These are phyloP conservation scores for Geotrichum phurueaensis DNA, from an alignment of 1,139 yeast genomes.

Conservation along the genomic window DNA sequence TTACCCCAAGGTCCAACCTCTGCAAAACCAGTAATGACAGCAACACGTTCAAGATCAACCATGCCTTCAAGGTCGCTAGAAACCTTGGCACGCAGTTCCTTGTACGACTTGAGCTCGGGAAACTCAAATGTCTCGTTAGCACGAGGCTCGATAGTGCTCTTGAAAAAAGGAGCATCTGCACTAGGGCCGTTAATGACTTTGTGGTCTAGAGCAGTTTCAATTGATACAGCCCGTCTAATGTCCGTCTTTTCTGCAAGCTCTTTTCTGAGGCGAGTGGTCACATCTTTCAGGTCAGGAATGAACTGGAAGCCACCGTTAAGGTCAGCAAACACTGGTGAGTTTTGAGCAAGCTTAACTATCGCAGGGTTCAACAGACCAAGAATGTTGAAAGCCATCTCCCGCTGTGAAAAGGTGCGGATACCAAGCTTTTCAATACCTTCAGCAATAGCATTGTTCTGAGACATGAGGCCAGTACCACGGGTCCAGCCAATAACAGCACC, in stretches of 20 bases:
- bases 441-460: slow-evolving; percentile 93
- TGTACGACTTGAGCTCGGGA: slow-evolving; percentile 78
- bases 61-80: slow-evolving; percentile 78
- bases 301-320: slow-evolving; percentile 97
- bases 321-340: slow-evolving; percentile 93
- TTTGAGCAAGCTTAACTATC: slow-evolving; percentile 81
- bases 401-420: slow-evolving; percentile 95
- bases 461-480: slow-evolving; percentile 98
- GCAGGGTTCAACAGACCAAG: slow-evolving; percentile 89
- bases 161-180: slow-evolving; percentile 79
- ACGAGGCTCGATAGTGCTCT: slow-evolving; percentile 77
- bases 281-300: slow-evolving; percentile 84
- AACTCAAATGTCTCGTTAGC: slow-evolving; percentile 91
- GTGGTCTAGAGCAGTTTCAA: slow-evolving; percentile 89
- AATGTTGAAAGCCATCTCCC: slow-evolving; percentile 98
- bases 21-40: slow-evolving; percentile 94
- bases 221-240: slow-evolving; percentile 89
- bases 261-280: slow-evolving; percentile 72
- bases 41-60: slow-evolving; percentile 83
- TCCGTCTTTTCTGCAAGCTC: slow-evolving; percentile 83
- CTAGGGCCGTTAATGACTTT: slow-evolving; percentile 84
- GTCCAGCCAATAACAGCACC: slow-evolving; percentile 99
- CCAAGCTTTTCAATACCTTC: slow-evolving; percentile 95
- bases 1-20: slow-evolving; percentile 99
- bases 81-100: slow-evolving; percentile 65